These are phyloP conservation scores for Claviceps sp. DNA, from an alignment of 2,329 filamentous ascomycete genomes.

Conservation along the genomic window DNA sequence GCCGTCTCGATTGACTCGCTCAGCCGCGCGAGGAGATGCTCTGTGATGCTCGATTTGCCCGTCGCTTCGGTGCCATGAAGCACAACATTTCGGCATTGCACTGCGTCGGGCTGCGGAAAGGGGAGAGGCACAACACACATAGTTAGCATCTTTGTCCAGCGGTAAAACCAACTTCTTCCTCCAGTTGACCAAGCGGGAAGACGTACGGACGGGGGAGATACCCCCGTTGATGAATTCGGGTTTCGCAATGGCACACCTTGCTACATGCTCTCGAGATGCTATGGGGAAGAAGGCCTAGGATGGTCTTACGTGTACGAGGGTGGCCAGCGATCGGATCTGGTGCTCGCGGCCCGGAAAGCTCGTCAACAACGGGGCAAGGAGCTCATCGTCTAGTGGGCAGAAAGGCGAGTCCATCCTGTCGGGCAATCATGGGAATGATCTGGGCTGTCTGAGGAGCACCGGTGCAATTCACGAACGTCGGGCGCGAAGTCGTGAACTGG, in stretches of 20 bases:
- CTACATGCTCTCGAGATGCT: no score
- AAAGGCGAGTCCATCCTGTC: conserved; percentile 29
- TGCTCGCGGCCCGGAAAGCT: conserved; percentile 43
- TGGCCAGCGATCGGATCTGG: conserved; percentile 45
- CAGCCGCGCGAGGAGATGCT: conserved; percentile 26
- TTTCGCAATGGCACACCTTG: background rate
- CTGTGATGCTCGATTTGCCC: conserved; percentile 65
- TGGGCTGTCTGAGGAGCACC: background rate
- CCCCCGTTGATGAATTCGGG: no score
- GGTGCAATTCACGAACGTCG: background rate
- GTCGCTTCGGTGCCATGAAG: conserved; percentile 77
- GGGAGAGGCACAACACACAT: background rate
- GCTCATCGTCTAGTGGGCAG: conserved; percentile 36
- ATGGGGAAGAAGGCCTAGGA: background rate
- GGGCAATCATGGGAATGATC: background rate
- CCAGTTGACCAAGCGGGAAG: no score
- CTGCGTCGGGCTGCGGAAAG: conserved; percentile 41
- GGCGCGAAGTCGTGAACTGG: background rate
- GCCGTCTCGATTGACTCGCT: conserved; percentile 9
- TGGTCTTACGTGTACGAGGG: conserved; percentile 36
- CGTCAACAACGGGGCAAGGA: conserved; percentile 31
- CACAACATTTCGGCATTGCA: conserved; percentile 60
- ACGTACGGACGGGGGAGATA: no score
- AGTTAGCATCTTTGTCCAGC: background rate
- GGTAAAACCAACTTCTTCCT: background rate